phyloP scores from a whole-genome alignment of 2,329 filamentous ascomycete genomes.

The Penicillium palitans region DNA sequence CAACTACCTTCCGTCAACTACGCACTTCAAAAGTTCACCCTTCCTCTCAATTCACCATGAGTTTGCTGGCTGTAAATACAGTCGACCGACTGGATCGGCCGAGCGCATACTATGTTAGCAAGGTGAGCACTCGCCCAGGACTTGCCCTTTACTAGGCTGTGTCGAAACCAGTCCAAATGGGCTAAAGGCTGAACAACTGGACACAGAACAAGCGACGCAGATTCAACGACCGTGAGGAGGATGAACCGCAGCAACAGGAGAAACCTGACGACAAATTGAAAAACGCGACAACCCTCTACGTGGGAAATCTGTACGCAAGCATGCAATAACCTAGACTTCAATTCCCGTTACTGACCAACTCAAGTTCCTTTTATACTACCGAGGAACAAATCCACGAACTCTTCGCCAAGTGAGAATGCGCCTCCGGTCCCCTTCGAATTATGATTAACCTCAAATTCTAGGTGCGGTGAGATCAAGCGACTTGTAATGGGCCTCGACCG shows the following conservation, averaged over 20 bases:
- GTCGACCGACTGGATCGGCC: constrained; percentile 91
- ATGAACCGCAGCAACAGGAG: constrained; percentile 52
- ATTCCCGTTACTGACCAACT: constrained; percentile 12
- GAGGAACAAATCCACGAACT: constrained; percentile 98
- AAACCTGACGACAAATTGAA: constrained; percentile 76
- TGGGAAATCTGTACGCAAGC: constrained; percentile 79
- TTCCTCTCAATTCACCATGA: constrained; percentile 27
- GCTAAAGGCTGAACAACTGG: constrained; percentile 4
- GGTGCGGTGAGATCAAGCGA: constrained; percentile 93
- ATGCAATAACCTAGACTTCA: constrained; percentile 13
- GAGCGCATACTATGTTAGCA: constrained; percentile 86
- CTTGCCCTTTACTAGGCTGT: constrained; percentile 8
- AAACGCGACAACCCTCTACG: constrained; percentile 91
- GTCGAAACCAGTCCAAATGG: background rate
- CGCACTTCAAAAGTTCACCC: background rate
- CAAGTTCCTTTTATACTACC: constrained; percentile 92
- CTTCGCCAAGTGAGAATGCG: constrained; percentile 69
- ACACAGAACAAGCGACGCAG: constrained; percentile 70
- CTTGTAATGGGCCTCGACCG: constrained; percentile 97
- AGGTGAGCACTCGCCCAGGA: constrained; percentile 57
- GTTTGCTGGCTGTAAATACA: constrained; percentile 51
- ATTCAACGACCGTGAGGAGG: constrained; percentile 57
- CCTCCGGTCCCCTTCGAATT: background rate
- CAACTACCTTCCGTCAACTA: constrained; percentile 16
- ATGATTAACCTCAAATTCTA: constrained; percentile 30